These are phyloP conservation scores for Ceratopteris richardii DNA, from an alignment of 75 land plant species.

Conservation along the genomic window DNA sequence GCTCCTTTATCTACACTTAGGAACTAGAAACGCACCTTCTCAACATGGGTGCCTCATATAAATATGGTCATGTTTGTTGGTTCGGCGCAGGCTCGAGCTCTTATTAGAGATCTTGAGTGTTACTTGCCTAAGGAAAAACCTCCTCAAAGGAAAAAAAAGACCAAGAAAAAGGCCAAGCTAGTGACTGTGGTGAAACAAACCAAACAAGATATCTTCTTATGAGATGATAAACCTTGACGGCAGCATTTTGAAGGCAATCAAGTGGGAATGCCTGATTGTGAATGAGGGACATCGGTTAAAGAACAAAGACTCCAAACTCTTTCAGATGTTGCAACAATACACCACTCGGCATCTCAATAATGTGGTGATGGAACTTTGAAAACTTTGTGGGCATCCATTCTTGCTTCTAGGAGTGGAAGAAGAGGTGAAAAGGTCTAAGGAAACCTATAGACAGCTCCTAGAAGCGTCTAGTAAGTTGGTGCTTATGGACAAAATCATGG, in stretches of 20 bases:
- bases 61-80: slow-evolving; percentile 89
- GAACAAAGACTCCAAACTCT: slow-evolving; percentile 96
- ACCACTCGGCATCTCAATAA: slow-evolving; percentile 57
- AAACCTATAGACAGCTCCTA: slow-evolving; percentile 71
- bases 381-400: no score
- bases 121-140: slow-evolving; percentile 45
- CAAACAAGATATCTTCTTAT: slow-evolving; percentile 91
- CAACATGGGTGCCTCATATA: slow-evolving; percentile 98
- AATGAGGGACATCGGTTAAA: slow-evolving; percentile 99
- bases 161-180: slow-evolving; percentile 45
- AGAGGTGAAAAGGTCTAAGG: slow-evolving; percentile 31
- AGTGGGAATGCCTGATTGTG: slow-evolving; percentile 97
- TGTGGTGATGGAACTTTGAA: no score
- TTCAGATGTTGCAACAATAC: slow-evolving; percentile 64
- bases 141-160: slow-evolving; percentile 34
- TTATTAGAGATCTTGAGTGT: slow-evolving; percentile 81
- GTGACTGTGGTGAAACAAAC: slow-evolving; percentile 16
- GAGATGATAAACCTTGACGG: slow-evolving; percentile 90
- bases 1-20: slow-evolving; percentile 93
- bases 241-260: slow-evolving; percentile 55
- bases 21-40: slow-evolving; percentile 98
- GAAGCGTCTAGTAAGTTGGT: slow-evolving; percentile 84
- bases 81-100: slow-evolving; percentile 61
- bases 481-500: slow-evolving; percentile 92
- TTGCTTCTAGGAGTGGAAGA: slow-evolving; percentile 93